Conservation (phyloP, 495 filamentous ascomycete genomes). For the Penicillium taxi region DNA sequence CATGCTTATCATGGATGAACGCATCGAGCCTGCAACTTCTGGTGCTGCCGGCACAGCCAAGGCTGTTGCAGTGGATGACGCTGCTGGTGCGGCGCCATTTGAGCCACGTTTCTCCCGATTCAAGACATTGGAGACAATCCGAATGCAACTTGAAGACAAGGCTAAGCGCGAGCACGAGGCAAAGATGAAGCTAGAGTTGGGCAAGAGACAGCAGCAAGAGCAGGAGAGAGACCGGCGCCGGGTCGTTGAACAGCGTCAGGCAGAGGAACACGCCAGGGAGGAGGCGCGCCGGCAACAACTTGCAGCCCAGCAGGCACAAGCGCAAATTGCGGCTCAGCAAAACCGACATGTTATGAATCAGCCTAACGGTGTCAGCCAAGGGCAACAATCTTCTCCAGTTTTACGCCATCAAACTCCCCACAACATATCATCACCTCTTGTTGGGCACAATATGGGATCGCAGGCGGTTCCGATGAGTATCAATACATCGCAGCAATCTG, state of each 20-base stretch:
- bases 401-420: slow-evolving; percentile 74
- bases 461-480: slow-evolving; percentile 68
- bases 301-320: slow-evolving; percentile 44
- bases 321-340: slow-evolving; percentile 39
- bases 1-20: slow-evolving; percentile 90
- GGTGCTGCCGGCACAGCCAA: slow-evolving; percentile 50
- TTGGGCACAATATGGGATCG: slow-evolving; percentile 44
- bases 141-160: slow-evolving; percentile 64
- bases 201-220: slow-evolving; percentile 42
- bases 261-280: slow-evolving; percentile 41
- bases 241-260: slow-evolving; percentile 39
- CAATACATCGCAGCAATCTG: slow-evolving; percentile 69
- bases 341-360: slow-evolving; percentile 41
- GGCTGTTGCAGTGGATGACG: slow-evolving; percentile 64
- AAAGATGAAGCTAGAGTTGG: slow-evolving; percentile 50
- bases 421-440: slow-evolving; percentile 66
- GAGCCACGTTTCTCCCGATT: slow-evolving; percentile 85
- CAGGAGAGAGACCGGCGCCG: slow-evolving; percentile 38
- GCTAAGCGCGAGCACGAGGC: slow-evolving; percentile 53
- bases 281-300: slow-evolving; percentile 38
- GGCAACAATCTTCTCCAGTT: slow-evolving; percentile 69
- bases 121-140: slow-evolving; percentile 82
- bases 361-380: slow-evolving; percentile 56
- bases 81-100: slow-evolving; percentile 58
- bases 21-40: slow-evolving; percentile 52